Base-by-base conservation (phyloP, 1,284 basidiomycete species). In the Moniliophthora roreri region DNA sequence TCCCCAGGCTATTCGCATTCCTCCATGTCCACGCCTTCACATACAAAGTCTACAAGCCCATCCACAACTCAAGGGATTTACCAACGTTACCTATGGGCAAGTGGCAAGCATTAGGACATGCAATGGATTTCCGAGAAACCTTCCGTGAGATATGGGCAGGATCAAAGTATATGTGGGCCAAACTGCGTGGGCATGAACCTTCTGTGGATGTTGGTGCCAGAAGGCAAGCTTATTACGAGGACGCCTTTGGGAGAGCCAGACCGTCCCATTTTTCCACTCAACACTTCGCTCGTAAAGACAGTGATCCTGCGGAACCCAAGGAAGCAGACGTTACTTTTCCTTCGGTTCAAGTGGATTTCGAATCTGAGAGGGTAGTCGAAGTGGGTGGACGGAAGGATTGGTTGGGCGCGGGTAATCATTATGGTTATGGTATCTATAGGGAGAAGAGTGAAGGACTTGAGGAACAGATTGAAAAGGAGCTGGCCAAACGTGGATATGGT, bases 21-120 rank as follows among this genome's bases (percentile, higher is more conserved):
- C 65, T 91, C 5, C 89, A 93, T 66, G 75, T 93, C 68, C 77
- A 78, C 45, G 88, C 88, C 1, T 93, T 91, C 72, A 80, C 81
- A 11, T 91, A 91, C 67, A 80, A 80, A 56, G 79, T 81, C 15
- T 91, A 91, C 68, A 78, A 79, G 57, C 79, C 80, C 0, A 57
- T 61, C 26, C 64, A 64, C 11, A 58, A 61, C 13, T 65, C 69
- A 1, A 66, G 64, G 24, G 65, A 62, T 3, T 60, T 68, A 1
- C 61, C 64, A 37, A 66, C 69, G 4, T 57, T 64, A 35, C 70
- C 67, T 18, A 86, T 82, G 5, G 71, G 78, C 10, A 78, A 80
- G 20, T 66, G 78, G 58, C 74, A 73, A 28, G 77, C 85, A 2
- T 73, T 88, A n/a, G 70, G 70, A 0, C 81, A 89, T 60, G 84